Base-by-base conservation (phyloP, 2,329 filamentous ascomycete genomes). In the Botrytis deweyae region DNA sequence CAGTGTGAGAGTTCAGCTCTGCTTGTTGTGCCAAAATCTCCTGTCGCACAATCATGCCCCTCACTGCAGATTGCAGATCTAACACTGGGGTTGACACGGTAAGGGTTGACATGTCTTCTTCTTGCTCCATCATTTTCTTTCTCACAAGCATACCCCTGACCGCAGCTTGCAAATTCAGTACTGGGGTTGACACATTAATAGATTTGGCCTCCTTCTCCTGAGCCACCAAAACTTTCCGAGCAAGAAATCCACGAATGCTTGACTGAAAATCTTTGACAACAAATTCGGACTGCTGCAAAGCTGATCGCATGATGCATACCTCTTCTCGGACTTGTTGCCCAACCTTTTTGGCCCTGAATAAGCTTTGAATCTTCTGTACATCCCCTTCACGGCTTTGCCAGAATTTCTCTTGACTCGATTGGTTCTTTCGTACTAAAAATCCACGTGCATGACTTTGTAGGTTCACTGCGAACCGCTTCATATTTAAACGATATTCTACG, bases 381-480 rank as follows among this genome's bases (percentile, higher is more conserved):
- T 93, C 88, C 9, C 86, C 85, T 81, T 95, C 92, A 72, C 90
- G 88, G 70, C 88, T 88, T 80, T 91, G 90, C 89, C 90, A 93
- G 80, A 90, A 87, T 73, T 88, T 83, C 77, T 93, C 89, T 74
- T 90, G 89, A 59, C 88, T 86, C 75, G 85, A 84, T 79, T 92
- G 86, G 58, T 87, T 87, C 69, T 85, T 87, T 75, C 96, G 90
- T 38, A 91, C 87, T 58, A 98, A 84, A 80, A 92, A 92, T 5
- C 94, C 95, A 66, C 95, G 90, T 5, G 89, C 88, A 9, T 90
- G 87, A 75, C 93, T 94, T 82, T 99, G 96, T 29, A 98, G 87
- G 75, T 90, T 87, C 42, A 92, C 85, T 3, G 95, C 93, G 80
- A 97, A 97, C 33, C 85, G 88, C 73, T 89, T 88, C 95, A 97